Base-by-base conservation (phyloP, 805 yeast species). In the Ogataea methanolica region DNA sequence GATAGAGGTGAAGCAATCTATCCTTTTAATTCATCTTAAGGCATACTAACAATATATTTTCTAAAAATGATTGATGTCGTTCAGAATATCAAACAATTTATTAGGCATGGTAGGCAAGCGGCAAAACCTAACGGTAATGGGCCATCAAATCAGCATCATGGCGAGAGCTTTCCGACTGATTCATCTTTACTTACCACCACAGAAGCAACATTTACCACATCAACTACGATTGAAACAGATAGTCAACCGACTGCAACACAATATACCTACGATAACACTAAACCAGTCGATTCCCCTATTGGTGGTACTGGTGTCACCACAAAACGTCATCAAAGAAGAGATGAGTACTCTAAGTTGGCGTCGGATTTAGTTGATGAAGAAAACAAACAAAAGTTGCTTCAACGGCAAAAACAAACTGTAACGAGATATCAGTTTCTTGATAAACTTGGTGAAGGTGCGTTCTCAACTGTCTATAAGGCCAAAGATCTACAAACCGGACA, bases 391-490 rank as follows among this genome's bases (percentile, higher is more conserved):
- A 56, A 60, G 33, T 45, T 43, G 21, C 43, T 51, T 35, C 49
- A 49, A 33, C 53, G 54, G 38, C 57, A 60, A 33, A 55, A 54
- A 38, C 60, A 58, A 41, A 57, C 62, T 2, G 55, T 68, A 37
- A 64, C 65, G 26, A 53, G 68, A 22, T 79, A 79, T 59, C 61
- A 69, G 41, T 64, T 79, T 29, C 47, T 69, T 45, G 76, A 73
- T 22, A 72, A 74, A 42, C 65, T 79, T 51, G 85, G 85, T 15
- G 84, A 79, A 59, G 85, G 85, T 16, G 85, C 85, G 0, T 79
- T 79, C 50, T 77, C 82, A 0, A 66, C 71, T 11, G 85, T 79
- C 21, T 76, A 76, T 58, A 72, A 71, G 42, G 83, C 81, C 5
- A 51, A 57, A 33, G 72, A 78, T 56, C 42, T 61, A 5, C 52